phyloP scores from a whole-genome alignment of 2,329 filamentous ascomycete species.

The Sphaerulina musiva region DNA sequence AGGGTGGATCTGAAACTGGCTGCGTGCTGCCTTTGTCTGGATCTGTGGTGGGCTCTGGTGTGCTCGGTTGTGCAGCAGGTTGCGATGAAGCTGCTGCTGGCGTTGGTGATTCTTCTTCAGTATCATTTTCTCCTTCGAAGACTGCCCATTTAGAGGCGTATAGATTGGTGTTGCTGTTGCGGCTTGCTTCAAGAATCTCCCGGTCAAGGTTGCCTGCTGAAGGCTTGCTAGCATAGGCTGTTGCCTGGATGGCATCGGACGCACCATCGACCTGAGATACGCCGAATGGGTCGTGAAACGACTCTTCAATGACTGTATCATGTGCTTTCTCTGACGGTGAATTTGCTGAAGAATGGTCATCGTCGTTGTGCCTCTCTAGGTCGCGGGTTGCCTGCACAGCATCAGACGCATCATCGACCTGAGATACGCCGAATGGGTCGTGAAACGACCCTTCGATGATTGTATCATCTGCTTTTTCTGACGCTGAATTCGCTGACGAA shows the following conservation, averaged over 20 bases:
- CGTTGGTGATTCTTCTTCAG: not conserved
- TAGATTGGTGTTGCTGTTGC: not conserved
- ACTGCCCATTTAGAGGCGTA: not conserved
- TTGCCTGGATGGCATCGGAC: not conserved
- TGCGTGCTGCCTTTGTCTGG: too few species aligned
- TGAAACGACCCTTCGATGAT: not conserved
- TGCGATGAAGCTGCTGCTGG: not conserved
- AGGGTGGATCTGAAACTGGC: not conserved
- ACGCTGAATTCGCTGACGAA: not conserved
- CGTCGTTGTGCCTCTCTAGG: not conserved
- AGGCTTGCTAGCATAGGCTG: not conserved
- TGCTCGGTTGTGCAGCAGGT: not conserved
- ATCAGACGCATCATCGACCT: not conserved
- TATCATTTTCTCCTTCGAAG: not conserved
- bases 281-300: not conserved
- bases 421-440: not conserved
- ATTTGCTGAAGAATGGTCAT: not conserved
- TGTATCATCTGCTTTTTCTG: not conserved
- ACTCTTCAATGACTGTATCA: not conserved
- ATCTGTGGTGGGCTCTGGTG: not conserved
- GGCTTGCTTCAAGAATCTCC: not conserved
- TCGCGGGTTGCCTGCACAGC: too few species aligned
- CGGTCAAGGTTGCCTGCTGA: not conserved
- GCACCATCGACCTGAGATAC: slow-evolving; percentile 4
- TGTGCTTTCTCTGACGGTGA: not conserved